A percentile compares a stretch with the other conserved stretches of the same genome.
These are phyloP conservation scores for Suillus occidentalis DNA, from an alignment of 768 basidiomycete species.

Conservation along the genomic window DNA sequence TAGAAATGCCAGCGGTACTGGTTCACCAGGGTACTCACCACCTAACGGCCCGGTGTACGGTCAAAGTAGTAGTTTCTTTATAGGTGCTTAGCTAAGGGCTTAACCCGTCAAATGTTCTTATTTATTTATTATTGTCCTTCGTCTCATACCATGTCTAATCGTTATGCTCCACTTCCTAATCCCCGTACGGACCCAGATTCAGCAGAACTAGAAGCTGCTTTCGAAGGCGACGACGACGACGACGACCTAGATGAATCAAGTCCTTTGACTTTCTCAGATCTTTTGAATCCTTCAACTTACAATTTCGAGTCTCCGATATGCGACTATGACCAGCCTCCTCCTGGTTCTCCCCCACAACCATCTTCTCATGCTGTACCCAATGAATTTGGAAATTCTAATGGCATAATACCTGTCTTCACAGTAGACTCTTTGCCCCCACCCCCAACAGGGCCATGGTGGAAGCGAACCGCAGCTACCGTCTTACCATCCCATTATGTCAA, in stretches of 20 bases:
- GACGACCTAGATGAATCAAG: constrained; percentile 41
- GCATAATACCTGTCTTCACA: constrained; percentile 55
- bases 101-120: not conserved
- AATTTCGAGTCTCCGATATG: constrained; percentile 68
- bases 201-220: constrained; percentile 84
- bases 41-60: constrained; percentile 1
- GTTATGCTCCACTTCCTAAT: constrained; percentile 70
- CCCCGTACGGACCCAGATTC: constrained; percentile 48
- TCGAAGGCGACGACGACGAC: constrained; percentile 70
- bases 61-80: constrained; percentile 5
- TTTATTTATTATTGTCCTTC: constrained; percentile 2
- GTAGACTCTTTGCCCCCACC: constrained; percentile 25
- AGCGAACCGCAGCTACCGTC: constrained; percentile 53
- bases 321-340: constrained; percentile 82
- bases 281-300: constrained; percentile 48
- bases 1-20: constrained; percentile 38
- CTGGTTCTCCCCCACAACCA: constrained; percentile 73
- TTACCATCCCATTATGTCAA: constrained; percentile 53
- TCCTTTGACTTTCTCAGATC: constrained; percentile 44
- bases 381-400: constrained; percentile 73
- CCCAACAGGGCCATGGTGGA: constrained; percentile 51
- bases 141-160: constrained; percentile 42
- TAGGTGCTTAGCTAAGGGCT: not conserved
- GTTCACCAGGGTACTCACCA: not conserved
- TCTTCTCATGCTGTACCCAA: constrained; percentile 68